Evolutionary conservation across 805 yeast genomes (phyloP).

Genomic region (Candida ovalis): DNA sequence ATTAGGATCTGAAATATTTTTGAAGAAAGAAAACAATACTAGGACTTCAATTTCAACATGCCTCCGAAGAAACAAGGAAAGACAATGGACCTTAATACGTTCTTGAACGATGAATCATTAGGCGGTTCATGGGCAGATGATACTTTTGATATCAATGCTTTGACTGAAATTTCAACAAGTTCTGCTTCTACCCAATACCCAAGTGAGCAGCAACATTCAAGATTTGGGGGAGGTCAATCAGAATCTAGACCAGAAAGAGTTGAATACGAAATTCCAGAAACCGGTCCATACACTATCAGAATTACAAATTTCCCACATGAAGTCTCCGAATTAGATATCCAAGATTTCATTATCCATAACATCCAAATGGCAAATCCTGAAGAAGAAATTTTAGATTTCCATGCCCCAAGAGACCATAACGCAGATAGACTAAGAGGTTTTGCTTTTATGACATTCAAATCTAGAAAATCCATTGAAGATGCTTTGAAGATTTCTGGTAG

Average conservation of each 20-base stretch:
- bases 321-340: slow-evolving; percentile 59
- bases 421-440: slow-evolving; percentile 61
- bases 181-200: slow-evolving; percentile 15
- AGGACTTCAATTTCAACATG: slow-evolving; percentile 27
- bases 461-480: slow-evolving; percentile 45
- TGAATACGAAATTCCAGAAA: slow-evolving; percentile 84
- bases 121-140: slow-evolving; percentile 86
- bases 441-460: slow-evolving; percentile 49
- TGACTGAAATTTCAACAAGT: slow-evolving; percentile 15
- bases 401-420: slow-evolving; percentile 66
- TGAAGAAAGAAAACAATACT: background rate
- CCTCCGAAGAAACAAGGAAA: slow-evolving; percentile 58
- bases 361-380: slow-evolving; percentile 45
- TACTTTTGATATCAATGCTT: slow-evolving; percentile 56
- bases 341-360: slow-evolving; percentile 56
- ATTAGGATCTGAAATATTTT: slow-evolving; percentile 1
- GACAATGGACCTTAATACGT: slow-evolving; percentile 84
- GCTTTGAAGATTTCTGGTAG: slow-evolving; percentile 44
- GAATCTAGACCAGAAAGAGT: slow-evolving; percentile 47
- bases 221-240: slow-evolving; percentile 8
- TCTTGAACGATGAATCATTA: slow-evolving; percentile 70
- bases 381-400: slow-evolving; percentile 55
- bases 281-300: slow-evolving; percentile 90
- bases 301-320: slow-evolving; percentile 84
- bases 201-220: slow-evolving; percentile 13